A percentile compares a stretch with the other conserved stretches of the same genome.
These are phyloP conservation scores for Coniochaeta prunicola DNA, from an alignment of 2,329 filamentous ascomycete genomes.

Conservation along the genomic window DNA sequence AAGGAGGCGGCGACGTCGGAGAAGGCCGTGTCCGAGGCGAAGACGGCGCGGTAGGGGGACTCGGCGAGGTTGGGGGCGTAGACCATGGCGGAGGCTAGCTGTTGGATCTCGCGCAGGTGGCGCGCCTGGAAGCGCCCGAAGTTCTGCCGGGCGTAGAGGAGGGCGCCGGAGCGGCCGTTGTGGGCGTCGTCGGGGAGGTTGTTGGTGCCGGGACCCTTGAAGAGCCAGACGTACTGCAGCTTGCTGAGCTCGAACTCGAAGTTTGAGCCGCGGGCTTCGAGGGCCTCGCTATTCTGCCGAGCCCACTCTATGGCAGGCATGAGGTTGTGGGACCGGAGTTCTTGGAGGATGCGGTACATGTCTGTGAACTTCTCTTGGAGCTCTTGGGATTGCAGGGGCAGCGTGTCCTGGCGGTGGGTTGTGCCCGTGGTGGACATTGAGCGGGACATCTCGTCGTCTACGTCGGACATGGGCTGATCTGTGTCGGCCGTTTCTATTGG, in stretches of 20 bases:
- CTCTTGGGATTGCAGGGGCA: slow-evolving; percentile 53
- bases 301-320: slow-evolving; percentile 86
- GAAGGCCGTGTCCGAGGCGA: slow-evolving; percentile 59
- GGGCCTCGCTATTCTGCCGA: slow-evolving; percentile 55
- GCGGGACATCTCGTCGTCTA: slow-evolving; percentile 13
- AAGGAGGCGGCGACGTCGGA: slow-evolving; percentile 81
- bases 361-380: slow-evolving; percentile 76
- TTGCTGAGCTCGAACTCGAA: slow-evolving; percentile 92
- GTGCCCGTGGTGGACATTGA: slow-evolving; percentile 22
- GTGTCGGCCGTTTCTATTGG: background rate
- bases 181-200: slow-evolving; percentile 45
- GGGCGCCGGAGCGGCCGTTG: slow-evolving; percentile 56
- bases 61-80: slow-evolving; percentile 66
- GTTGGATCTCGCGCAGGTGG: slow-evolving; percentile 72
- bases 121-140: slow-evolving; percentile 69
- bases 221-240: slow-evolving; percentile 84
- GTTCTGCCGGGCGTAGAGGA: slow-evolving; percentile 67
- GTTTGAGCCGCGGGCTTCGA: slow-evolving; percentile 81
- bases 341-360: slow-evolving; percentile 85
- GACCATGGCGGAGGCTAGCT: slow-evolving; percentile 73
- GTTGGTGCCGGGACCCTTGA: slow-evolving; percentile 53
- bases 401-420: slow-evolving; percentile 29
- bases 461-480: slow-evolving; percentile 15
- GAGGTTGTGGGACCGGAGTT: slow-evolving; percentile 69
- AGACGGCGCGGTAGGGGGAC: slow-evolving; percentile 75